Conservation (phyloP, 306 rosid species). For the Gastrolobium villosum region DNA sequence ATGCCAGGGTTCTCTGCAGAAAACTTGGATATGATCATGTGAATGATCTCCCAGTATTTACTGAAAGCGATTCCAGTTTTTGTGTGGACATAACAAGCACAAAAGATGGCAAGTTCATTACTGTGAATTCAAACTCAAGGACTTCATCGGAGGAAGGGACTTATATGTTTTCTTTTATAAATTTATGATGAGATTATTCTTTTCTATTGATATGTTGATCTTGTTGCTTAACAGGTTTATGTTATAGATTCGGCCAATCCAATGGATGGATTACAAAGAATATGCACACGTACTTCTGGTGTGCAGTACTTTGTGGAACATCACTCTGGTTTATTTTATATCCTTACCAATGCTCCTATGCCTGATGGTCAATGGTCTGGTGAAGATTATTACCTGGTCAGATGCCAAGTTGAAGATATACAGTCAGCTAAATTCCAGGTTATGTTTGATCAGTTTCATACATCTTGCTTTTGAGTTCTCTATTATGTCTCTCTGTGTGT, state of each 20-base stretch:
- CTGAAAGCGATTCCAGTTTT: slow-evolving; percentile 81
- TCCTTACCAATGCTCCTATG: slow-evolving; percentile 87
- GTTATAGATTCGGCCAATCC: slow-evolving; percentile 79
- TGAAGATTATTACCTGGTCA: slow-evolving; percentile 81
- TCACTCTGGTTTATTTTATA: slow-evolving; percentile 83
- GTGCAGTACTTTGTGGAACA: slow-evolving; percentile 90
- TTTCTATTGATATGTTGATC: slow-evolving; percentile 46
- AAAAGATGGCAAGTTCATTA: slow-evolving; percentile 97
- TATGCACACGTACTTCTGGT: slow-evolving; percentile 74
- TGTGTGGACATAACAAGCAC: slow-evolving; percentile 96
- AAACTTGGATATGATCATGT: slow-evolving; percentile 59
- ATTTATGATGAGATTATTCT: slow-evolving; percentile 30
- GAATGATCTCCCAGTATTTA: slow-evolving; percentile 65
- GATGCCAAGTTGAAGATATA: slow-evolving; percentile 69
- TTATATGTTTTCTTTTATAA: slow-evolving; percentile 49
- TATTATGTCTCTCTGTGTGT: slow-evolving; percentile 1
- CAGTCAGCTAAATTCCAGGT: slow-evolving; percentile 78
- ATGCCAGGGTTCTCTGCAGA: slow-evolving; percentile 78
- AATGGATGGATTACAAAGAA: slow-evolving; percentile 64
- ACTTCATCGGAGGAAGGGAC: slow-evolving; percentile 99
- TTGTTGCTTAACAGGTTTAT: slow-evolving; percentile 77
- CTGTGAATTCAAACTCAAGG: slow-evolving; percentile 98
- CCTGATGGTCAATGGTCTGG: slow-evolving; percentile 62
- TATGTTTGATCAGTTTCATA: slow-evolving; percentile 43
- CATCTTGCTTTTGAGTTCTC: slow-evolving; percentile 23